Conservation (phyloP, 2,329 filamentous ascomycete species). For the Tolypocladium sp. region DNA sequence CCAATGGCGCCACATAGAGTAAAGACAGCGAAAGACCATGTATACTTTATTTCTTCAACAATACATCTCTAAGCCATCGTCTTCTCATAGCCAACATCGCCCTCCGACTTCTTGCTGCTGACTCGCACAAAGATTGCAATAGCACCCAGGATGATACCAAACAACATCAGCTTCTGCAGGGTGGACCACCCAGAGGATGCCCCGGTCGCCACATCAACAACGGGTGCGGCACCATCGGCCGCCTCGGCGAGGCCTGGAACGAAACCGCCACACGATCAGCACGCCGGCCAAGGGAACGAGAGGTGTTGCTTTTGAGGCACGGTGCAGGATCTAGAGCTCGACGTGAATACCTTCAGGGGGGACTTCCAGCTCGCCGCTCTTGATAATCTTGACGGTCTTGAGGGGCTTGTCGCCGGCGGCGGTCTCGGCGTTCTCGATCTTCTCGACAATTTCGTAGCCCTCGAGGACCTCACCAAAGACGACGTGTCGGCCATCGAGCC, state of each 20-base stretch:
- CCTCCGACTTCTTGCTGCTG: slow-evolving; percentile 19
- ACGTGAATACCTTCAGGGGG: slow-evolving; percentile 88
- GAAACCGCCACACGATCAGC: slow-evolving; percentile 22
- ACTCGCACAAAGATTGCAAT: slow-evolving; percentile 36
- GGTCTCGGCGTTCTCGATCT: slow-evolving; percentile 67
- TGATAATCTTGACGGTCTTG: slow-evolving; percentile 64
- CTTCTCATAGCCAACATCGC: slow-evolving; percentile 32
- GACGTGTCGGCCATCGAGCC: slow-evolving; percentile 78
- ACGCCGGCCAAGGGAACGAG: slow-evolving; percentile 16
- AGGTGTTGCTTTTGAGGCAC: slow-evolving; percentile 5
- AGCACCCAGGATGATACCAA: slow-evolving; percentile 36
- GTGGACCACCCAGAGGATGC: slow-evolving; percentile 19
- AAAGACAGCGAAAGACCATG: not conserved
- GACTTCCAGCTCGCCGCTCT: slow-evolving; percentile 77
- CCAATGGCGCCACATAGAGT: not conserved
- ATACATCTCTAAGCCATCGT: slow-evolving; percentile 25
- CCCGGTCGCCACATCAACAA: slow-evolving; percentile 2
- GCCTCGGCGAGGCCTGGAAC: slow-evolving; percentile 17
- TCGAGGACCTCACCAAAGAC: slow-evolving; percentile 85
- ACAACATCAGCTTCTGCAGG: slow-evolving; percentile 40
- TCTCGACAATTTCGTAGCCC: slow-evolving; percentile 71
- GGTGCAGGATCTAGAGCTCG: slow-evolving; percentile 55
- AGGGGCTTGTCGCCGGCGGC: slow-evolving; percentile 57
- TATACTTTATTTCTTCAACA: slow-evolving; percentile 2
- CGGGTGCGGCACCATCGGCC: slow-evolving; percentile 7